Base-by-base conservation (phyloP, 176 grass and related monocot genomes). In the Carex pumila region DNA sequence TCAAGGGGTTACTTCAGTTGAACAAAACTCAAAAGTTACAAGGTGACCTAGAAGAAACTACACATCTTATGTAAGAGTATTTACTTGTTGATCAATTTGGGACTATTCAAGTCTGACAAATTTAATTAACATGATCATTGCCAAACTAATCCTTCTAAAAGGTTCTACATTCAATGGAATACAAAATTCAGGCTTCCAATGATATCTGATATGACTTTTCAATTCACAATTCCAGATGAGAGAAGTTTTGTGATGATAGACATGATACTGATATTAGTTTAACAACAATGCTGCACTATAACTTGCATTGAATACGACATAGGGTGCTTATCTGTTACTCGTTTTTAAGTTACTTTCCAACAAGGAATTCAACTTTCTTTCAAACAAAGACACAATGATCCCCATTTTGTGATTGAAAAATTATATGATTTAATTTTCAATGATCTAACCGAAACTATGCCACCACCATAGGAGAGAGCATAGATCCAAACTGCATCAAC, bases 361-460 rank as follows among this genome's bases (percentile, higher is more conserved):
- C 15, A 43, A 71, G 67, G 5, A 71, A 71, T 61, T 61, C 59
- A 61, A 61, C n/a, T 47, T 47, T 47, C 43, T 47, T 47, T 47
- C 43, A 47, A 47, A 47, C 43, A 47, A 47, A 4, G 0, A 41
- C 67, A 71, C 9, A 45, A 29, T 74, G 43, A 29, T 74, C 18
- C 8, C 47, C n/a, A 74, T 50, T 53, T 73, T 74, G 19, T 50
- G 30, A 75, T 34, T 0, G 3, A 15, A 15, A 34, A 67, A 67
- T 22, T 30, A 53, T 50, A 12, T 50, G 55, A 59, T 6, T 13
- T 53, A 68, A 47, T 47, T 47, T 47, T 47, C 7, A 71, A 65
- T 41, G 21, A 80, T 54, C 85, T 91, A 63, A 98, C 95, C 43
- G 95, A 98, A 86, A 98, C 92, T 61, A 98, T 95, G 84, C 95